Conservation (phyloP, 2,329 filamentous ascomycete genomes). For the Xylaria sp. region DNA sequence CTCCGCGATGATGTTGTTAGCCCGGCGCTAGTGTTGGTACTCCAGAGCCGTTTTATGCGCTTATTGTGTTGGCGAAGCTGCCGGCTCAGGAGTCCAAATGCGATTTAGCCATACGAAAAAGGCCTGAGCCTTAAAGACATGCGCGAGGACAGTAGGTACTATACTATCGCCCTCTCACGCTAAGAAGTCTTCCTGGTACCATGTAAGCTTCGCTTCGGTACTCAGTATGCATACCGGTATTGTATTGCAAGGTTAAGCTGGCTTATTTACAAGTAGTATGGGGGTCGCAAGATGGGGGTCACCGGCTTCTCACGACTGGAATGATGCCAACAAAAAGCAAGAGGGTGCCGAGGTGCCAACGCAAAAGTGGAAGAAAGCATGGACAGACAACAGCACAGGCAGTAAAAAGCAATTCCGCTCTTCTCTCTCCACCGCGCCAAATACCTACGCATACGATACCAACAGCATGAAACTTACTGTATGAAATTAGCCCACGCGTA, state of each 20-base stretch:
- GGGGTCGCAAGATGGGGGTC: slow-evolving; percentile 19
- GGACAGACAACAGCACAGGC: slow-evolving; percentile 7
- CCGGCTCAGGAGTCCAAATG: not conserved
- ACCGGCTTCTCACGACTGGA: not conserved
- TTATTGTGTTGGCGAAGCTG: not conserved
- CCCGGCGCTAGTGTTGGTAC: not conserved
- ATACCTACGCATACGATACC: slow-evolving; percentile 5
- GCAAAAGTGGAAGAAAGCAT: not conserved
- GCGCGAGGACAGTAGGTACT: not conserved
- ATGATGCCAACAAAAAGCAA: slow-evolving; percentile 19
- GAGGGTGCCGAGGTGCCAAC: slow-evolving; percentile 17
- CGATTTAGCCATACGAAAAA: not conserved
- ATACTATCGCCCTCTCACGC: not conserved
- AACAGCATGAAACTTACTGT: not conserved
- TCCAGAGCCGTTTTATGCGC: not conserved
- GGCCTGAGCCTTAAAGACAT: not conserved
- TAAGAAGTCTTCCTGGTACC: not conserved
- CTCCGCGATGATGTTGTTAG: slow-evolving; percentile 6
- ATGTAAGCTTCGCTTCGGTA: not conserved
- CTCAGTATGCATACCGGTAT: not conserved
- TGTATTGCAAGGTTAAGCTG: not conserved
- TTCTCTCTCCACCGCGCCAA: slow-evolving; percentile 6
- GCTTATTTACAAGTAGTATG: slow-evolving; percentile 5
- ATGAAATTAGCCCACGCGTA: not conserved
- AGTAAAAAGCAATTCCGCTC: slow-evolving; percentile 9